Evolutionary conservation across 805 yeast genomes (phyloP), one percentile per base, ranked within the genome.

Genomic region (Candida multigemmis): DNA sequence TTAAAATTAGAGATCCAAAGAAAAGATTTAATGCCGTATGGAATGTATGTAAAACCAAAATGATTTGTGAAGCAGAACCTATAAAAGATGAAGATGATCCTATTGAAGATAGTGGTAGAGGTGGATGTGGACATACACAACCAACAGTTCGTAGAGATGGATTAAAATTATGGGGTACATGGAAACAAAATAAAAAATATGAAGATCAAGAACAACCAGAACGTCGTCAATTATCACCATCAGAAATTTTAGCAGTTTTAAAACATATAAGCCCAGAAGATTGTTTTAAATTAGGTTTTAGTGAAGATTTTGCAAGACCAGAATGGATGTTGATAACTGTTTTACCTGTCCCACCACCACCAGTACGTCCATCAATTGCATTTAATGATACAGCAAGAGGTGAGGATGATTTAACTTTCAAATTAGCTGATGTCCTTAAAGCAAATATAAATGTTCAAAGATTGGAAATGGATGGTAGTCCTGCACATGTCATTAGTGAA

Each of bases 301-400:
- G 82, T 48, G 93, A 86, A 50, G 96, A 91, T 50, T 91, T 84
- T 46, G 91, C 99, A 2, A 78, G 98, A 44, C 99, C 99, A 2
- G 99, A 91, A 60, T 91, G 98, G 99, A 74, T 91, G 77, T 69
- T 91, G 34, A 73, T 91, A 40, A 86, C 97, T 2, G 97, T 91
- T n/a, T 66, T 91, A 45, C 98, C 99, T 1, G 98, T 91, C 12
- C 99, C 99, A 23, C 99, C 99, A 27, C 99, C 99, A 36, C 97
- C 96, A 19, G 99, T 91, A 18, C 79, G 99, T 56, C 99, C 99
- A 7, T 83, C 95, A 14, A 91, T 91, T 61, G 96, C 98, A 2
- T 87, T 91, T 46, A 91, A 91, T 41, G 98, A 91, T 51, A 84
- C 96, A 7, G 96, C 94, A 35, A 77, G 98, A 62, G 96, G 97